phyloP scores from a whole-genome alignment of 768 basidiomycete species.

The Tremella fuciformis region DNA sequence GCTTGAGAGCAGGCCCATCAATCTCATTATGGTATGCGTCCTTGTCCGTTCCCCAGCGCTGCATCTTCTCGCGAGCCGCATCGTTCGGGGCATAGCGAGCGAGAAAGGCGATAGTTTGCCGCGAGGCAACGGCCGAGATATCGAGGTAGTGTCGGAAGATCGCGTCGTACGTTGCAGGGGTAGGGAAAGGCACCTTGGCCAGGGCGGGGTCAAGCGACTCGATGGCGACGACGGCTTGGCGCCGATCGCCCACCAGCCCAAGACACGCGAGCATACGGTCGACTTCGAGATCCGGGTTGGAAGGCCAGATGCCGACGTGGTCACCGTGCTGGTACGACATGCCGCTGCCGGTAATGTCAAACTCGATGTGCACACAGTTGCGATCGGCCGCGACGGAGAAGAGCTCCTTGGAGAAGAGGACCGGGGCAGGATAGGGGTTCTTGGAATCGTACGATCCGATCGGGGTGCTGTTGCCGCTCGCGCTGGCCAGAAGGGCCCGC shows the following conservation, averaged over 20 bases:
- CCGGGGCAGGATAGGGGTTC: constrained; percentile 88
- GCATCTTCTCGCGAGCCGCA: constrained; percentile 69
- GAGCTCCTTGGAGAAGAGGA: constrained; percentile 72
- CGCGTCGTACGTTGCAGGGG: constrained; percentile 88
- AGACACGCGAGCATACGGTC: constrained; percentile 80
- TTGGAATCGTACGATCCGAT: constrained; percentile 91
- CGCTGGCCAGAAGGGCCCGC: constrained; percentile 86
- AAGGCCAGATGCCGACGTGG: constrained; percentile 95
- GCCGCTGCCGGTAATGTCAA: constrained; percentile 91
- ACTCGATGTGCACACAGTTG: constrained; percentile 91
- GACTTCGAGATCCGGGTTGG: constrained; percentile 87
- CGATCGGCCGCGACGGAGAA: constrained; percentile 69
- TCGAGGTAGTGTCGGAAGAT: constrained; percentile 97
- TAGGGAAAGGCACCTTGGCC: constrained; percentile 97
- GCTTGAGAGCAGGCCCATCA: constrained; percentile 72
- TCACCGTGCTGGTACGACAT: constrained; percentile 98
- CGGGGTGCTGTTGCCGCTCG: constrained; percentile 49
- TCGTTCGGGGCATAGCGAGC: constrained; percentile 83
- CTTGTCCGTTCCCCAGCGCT: constrained; percentile 78
- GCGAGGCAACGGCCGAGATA: constrained; percentile 69
- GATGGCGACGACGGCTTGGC: constrained; percentile 79
- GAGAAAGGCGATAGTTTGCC: constrained; percentile 83
- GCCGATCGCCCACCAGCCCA: constrained; percentile 66
- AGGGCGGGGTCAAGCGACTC: constrained; percentile 98
- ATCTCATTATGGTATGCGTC: constrained; percentile 77